Base-by-base conservation (phyloP, 1,284 basidiomycete genomes). In the Grifola frondosa region DNA sequence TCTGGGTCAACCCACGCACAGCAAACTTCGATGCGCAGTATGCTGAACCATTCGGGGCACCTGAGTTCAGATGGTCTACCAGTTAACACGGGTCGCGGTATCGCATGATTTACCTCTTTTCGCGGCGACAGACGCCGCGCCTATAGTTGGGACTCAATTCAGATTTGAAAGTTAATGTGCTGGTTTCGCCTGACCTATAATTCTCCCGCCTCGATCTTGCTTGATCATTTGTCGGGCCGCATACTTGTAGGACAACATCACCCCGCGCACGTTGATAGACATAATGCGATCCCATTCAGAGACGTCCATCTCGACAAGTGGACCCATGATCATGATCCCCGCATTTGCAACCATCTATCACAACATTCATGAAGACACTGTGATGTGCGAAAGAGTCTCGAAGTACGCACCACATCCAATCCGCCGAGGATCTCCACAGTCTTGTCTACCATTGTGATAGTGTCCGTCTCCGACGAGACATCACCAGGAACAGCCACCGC, bases 391-490 rank as follows among this genome's bases (percentile, higher is more conserved):
- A 6, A 9, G 24, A 25, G 11, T 15, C 10, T 9, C 23, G 25
- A 9, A 16, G 4, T 12, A 37, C 57, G 20, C 21, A 62, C 60
- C 12, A 61, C 49, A 29, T 62, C 59, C 16, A 62, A 39, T 3
- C 54, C 47, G 6, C 64, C 64, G 1, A 63, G 47, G 24, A 46
- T 46, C 26, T 56, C 50, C 1, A 59, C 63, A 1, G 54, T 48
- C 25, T 38, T 49, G 7, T 54, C 50, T 12, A 75, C 63, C 54
- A 73, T 54, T 1, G 46, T 47, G 35, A 63, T 56, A 3, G 74
- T 70, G 17, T 70, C 62, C 1, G 40, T 50, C 39, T 76, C 70
- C 3, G 56, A 48, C 1, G 67, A 52, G 5, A 71, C 66, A 46
- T 74, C 68, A 0, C 52, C 63, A 2, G 50, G 29, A n/a, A 72